Evolutionary conservation across 2,329 filamentous ascomycete genomes (phyloP), one percentile per base, ranked within the genome.

Genomic region (Phaeosphaeria sp.): DNA sequence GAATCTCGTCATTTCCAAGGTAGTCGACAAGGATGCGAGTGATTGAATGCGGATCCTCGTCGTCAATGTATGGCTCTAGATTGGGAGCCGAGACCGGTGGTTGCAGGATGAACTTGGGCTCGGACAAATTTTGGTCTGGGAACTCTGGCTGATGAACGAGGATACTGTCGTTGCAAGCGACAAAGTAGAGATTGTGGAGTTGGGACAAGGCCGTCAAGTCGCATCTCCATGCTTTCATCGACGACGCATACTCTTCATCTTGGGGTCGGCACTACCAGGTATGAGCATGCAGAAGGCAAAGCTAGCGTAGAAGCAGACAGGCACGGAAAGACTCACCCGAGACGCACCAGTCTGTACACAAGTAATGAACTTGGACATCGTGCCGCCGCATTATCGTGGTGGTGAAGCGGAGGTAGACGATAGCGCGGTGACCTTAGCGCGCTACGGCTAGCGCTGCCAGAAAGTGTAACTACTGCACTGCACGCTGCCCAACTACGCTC

Each of bases 151-250:
- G 66, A 57, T 80, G 81, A 30, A 83, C 73, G 51, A 78, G 72
- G 10, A 84, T 74, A 1, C 68, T 59, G 50, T 74, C 66, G 20
- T 63, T 69, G 55, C 75, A 78, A 13, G 80, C 81, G n/a, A 83
- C 71, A 53, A 83, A 82, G 64, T 79, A 83, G n/a, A 83, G 72
- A 55, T 84, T 83, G 66, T 78, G 73, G 2, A 65, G 61, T 50
- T 79, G 76, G 17, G 81, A 83, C 13, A 83, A 70, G 6, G 73
- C 81, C 17, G 81, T 83, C 64, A 81, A 67, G 50, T 81, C 79
- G 62, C 78, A 80, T 48, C 79, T 71, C 78, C 78, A 80, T 49
- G 55, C 54, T 22, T 73, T 73, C 20, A 79, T 56, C 17, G 23
- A n/a, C 46, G 17, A 18, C n/a, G 15, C 6, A 18, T 47, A 4